Conservation (phyloP, 352 stramenopile species). For the Phytopythium ostracodes region DNA sequence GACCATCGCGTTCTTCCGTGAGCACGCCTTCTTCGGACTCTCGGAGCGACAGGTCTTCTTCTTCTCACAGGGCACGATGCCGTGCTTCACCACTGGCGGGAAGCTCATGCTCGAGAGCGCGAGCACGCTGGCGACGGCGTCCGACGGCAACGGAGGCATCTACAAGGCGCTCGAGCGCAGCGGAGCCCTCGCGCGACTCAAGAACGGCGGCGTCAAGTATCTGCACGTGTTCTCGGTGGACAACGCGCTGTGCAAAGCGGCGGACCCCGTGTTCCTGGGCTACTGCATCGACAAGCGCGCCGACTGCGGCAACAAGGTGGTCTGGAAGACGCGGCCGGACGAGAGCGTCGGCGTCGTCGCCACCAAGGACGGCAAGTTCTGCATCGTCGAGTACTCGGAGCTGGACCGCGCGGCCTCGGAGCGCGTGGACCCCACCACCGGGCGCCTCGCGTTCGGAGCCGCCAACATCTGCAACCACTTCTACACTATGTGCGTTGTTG, state of each 20-base stretch:
- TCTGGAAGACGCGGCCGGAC: conserved; percentile 91
- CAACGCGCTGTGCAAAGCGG: conserved; percentile 95
- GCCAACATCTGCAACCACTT: conserved; percentile 99
- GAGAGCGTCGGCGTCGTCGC: conserved; percentile 94
- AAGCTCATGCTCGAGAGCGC: conserved; percentile 95
- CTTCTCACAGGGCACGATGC: conserved; percentile 96
- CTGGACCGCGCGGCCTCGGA: conserved; percentile 78
- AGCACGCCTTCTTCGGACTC: conserved; percentile 92
- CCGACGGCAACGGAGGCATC: conserved; percentile 97
- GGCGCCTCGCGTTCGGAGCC: conserved; percentile 91
- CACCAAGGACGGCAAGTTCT: conserved; percentile 75
- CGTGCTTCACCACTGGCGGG: conserved; percentile 91
- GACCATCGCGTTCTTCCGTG: conserved; percentile 89
- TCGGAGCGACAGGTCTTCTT: conserved; percentile 88
- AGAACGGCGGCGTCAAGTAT: conserved; percentile 86
- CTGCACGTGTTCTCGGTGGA: conserved; percentile 98
- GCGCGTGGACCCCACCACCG: conserved; percentile 52
- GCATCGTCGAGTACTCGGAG: conserved; percentile 98
- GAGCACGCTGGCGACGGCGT: conserved; percentile 85
- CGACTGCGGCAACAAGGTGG: conserved; percentile 96
- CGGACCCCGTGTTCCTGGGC: conserved; percentile 95
- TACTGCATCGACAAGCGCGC: conserved; percentile 92
- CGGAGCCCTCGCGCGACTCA: conserved; percentile 88
- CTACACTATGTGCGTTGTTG: conserved; percentile 84
- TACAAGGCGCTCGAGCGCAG: conserved; percentile 92